Conservation (phyloP, 176 grass and related monocot genomes). For the Leersia perrieri region DNA sequence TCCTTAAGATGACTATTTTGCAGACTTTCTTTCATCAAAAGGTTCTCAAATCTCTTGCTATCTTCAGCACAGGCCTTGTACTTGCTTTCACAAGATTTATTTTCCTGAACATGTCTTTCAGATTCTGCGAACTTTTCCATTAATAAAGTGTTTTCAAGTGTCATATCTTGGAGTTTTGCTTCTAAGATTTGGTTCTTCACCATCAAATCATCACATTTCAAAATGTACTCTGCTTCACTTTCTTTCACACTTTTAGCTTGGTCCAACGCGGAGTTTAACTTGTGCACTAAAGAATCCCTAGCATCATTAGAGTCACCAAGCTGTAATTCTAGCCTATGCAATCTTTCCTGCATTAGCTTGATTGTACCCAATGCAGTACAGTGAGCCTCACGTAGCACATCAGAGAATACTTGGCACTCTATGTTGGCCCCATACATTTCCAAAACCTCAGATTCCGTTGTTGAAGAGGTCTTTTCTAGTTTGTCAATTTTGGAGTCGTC, state of each 20-base stretch:
- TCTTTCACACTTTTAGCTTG: slow-evolving; percentile 65
- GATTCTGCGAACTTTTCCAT: slow-evolving; percentile 45
- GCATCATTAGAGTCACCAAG: slow-evolving; percentile 58
- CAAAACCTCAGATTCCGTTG: slow-evolving; percentile 65
- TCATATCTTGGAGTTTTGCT: slow-evolving; percentile 78
- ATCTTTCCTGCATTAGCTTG: slow-evolving; percentile 48
- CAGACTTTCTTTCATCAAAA: slow-evolving; percentile 64
- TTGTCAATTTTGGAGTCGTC: slow-evolving; percentile 23
- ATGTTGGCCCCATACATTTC: slow-evolving; percentile 55
- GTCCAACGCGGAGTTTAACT: slow-evolving; percentile 55
- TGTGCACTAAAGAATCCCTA: slow-evolving; percentile 49
- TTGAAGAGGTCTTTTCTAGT: slow-evolving; percentile 24
- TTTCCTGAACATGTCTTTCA: slow-evolving; percentile 51
- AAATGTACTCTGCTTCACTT: slow-evolving; percentile 60
- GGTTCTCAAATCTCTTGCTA: slow-evolving; percentile 56
- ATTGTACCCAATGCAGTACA: slow-evolving; percentile 57
- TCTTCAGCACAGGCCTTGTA: slow-evolving; percentile 63
- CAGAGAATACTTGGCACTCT: slow-evolving; percentile 75
- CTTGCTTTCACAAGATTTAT: slow-evolving; percentile 52
- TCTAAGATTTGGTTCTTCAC: slow-evolving; percentile 77
- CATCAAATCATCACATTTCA: slow-evolving; percentile 68
- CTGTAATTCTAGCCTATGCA: slow-evolving; percentile 57
- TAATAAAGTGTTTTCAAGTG: slow-evolving; percentile 51
- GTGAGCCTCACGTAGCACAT: slow-evolving; percentile 61
- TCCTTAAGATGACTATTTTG: slow-evolving; percentile 51